These are phyloP conservation scores for Rhizophora apiculata DNA, from an alignment of 345 rosid genomes.

Conservation along the genomic window DNA sequence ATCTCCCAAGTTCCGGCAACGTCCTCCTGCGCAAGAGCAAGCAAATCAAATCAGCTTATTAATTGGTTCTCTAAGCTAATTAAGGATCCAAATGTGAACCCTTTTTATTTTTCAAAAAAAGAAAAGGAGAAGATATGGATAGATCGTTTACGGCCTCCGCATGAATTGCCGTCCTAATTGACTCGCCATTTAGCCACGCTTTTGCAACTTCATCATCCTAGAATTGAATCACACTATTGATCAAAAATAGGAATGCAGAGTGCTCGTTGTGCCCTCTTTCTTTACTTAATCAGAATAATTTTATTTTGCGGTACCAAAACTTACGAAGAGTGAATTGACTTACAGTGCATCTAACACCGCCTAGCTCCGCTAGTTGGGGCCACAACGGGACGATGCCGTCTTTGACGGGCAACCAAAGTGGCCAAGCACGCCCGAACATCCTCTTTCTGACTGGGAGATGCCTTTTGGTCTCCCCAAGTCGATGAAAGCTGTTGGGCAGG, in stretches of 20 bases:
- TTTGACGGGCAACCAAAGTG: conserved; percentile 20
- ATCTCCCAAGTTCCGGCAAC: conserved; percentile 44
- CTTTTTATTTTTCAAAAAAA: too few species aligned
- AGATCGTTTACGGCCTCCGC: conserved; percentile 33
- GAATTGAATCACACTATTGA: not conserved
- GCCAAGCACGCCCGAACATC: conserved; percentile 53
- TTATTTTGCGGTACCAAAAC: not conserved
- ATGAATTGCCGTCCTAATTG: conserved; percentile 49
- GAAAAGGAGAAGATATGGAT: not conserved
- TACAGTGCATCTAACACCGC: conserved; percentile 35
- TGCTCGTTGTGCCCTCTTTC: not conserved
- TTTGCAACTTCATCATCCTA: conserved; percentile 43
- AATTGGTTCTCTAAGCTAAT: not conserved
- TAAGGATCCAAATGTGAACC: not conserved
- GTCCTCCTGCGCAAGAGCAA: conserved; percentile 10
- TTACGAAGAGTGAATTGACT: conserved; percentile 4
- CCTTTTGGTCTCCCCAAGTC: conserved; percentile 32
- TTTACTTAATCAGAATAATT: not conserved
- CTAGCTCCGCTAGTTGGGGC: conserved; percentile 20
- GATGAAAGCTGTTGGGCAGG: conserved; percentile 39
- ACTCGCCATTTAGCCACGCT: conserved; percentile 43
- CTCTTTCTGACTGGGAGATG: conserved; percentile 38
- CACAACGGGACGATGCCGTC: conserved; percentile 35
- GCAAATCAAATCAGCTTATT: not conserved
- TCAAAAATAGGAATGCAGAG: not conserved